These are phyloP conservation scores for Auricularia cornea DNA, from an alignment of 768 basidiomycete genomes.

Conservation along the genomic window DNA sequence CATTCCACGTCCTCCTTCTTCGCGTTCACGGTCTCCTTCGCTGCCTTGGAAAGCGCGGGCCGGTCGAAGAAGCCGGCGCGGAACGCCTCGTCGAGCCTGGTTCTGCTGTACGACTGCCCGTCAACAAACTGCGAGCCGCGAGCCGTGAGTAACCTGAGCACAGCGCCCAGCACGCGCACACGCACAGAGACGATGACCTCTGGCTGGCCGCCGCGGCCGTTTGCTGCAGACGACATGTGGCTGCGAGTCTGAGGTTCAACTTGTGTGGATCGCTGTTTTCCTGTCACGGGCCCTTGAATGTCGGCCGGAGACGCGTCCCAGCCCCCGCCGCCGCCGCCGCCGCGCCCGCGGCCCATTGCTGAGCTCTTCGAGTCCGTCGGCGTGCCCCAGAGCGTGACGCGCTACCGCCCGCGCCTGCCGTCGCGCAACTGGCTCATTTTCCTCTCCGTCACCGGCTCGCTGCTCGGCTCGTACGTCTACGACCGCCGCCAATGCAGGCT, in stretches of 20 bases:
- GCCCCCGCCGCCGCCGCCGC: neutral
- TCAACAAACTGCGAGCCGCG: neutral
- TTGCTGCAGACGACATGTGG: neutral
- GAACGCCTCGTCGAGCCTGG: slow-evolving; percentile 4
- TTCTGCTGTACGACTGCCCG: slow-evolving; percentile 5
- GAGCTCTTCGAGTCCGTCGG: slow-evolving; percentile 26
- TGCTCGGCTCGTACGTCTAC: slow-evolving; percentile 70
- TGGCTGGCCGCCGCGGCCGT: neutral
- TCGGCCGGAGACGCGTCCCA: neutral
- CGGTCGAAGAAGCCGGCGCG: slow-evolving; percentile 2
- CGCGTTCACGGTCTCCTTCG: neutral
- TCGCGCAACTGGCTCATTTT: slow-evolving; percentile 95
- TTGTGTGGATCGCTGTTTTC: neutral
- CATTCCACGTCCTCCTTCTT: slow-evolving; percentile 6
- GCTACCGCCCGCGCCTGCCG: slow-evolving; percentile 77
- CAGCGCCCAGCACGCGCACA: neutral
- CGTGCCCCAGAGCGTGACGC: slow-evolving; percentile 65
- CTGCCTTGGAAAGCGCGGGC: neutral
- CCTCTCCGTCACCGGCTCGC: slow-evolving; percentile 61
- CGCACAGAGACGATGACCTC: neutral
- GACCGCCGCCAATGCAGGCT: slow-evolving; percentile 75
- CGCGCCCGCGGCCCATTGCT: neutral
- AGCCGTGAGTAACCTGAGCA: neutral
- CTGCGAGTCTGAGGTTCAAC: neutral
- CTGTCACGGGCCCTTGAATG: neutral